Conservation (phyloP, 2,329 filamentous ascomycete genomes). For the Colletotrichum limetticola region DNA sequence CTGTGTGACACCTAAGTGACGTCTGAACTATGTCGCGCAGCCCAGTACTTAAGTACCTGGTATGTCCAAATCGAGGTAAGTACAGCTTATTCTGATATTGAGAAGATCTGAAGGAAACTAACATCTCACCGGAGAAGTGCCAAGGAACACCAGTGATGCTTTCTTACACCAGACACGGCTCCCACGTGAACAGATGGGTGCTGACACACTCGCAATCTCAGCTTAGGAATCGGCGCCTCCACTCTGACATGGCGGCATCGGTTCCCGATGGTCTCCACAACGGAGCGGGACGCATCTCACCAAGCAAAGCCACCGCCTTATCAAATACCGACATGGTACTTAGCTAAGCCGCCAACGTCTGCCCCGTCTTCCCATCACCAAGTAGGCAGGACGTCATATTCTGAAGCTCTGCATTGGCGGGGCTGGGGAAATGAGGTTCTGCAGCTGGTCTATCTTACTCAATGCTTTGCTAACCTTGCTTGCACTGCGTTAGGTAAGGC, state of each 20-base stretch:
- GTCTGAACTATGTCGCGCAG: too few relatives aligned
- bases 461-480: background rate
- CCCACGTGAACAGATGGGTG: background rate
- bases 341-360: conserved; percentile 24
- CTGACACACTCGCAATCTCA: conserved; percentile 17
- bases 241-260: background rate
- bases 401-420: background rate
- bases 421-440: background rate
- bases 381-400: background rate
- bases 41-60: too few relatives aligned
- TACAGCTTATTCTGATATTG: too few relatives aligned
- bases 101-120: rapidly evolving
- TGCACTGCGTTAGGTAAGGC: background rate
- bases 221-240: conserved; percentile 15
- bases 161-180: too few relatives aligned
- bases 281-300: conserved; percentile 28
- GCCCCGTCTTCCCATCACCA: background rate
- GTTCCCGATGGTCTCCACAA: background rate
- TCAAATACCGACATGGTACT: conserved; percentile 17
- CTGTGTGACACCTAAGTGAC: too few relatives aligned
- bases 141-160: too few relatives aligned
- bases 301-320: conserved; percentile 14
- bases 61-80: too few relatives aligned
- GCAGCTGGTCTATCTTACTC: background rate
- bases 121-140: too few relatives aligned